phyloP scores from a whole-genome alignment of 192 early-diverging fungal genomes.

The Entrophospora sp. region DNA sequence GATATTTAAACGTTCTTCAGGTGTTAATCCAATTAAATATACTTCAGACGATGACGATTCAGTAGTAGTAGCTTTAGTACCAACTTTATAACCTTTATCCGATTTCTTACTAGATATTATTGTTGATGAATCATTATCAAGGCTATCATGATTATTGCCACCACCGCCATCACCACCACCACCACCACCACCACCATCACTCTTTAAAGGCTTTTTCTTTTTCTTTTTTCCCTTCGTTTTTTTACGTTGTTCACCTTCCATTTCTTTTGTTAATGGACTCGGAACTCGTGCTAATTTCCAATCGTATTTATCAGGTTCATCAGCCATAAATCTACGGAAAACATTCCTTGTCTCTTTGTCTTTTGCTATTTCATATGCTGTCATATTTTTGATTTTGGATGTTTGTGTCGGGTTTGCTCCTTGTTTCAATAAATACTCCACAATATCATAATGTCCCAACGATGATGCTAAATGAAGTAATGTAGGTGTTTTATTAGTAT shows the following conservation, averaged over 20 bases:
- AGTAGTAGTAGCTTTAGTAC: conserved; percentile 19
- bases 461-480: conserved; percentile 71
- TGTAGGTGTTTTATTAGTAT: conserved; percentile 38
- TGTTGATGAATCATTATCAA: no score
- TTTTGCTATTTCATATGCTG: conserved; percentile 63
- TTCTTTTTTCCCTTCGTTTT: conserved; percentile 56
- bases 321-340: conserved; percentile 61
- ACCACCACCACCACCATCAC: no score
- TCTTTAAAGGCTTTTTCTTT: conserved; percentile 40
- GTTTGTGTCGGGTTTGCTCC: conserved; percentile 70
- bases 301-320: conserved; percentile 55
- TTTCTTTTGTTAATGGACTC: conserved; percentile 60
- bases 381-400: conserved; percentile 26
- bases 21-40: conserved; percentile 33
- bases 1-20: conserved; percentile 58
- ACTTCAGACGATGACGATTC: conserved; percentile 12
- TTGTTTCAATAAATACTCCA: conserved; percentile 52
- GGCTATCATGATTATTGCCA: no score
- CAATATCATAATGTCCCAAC: conserved; percentile 47
- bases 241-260: conserved; percentile 52
- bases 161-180: no score
- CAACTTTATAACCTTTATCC: conserved; percentile 2
- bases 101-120: no score
- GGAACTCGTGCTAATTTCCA: conserved; percentile 58
- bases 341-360: conserved; percentile 63